These are phyloP conservation scores for Quercus mongolica DNA, from an alignment of 306 rosid genomes.

Conservation along the genomic window DNA sequence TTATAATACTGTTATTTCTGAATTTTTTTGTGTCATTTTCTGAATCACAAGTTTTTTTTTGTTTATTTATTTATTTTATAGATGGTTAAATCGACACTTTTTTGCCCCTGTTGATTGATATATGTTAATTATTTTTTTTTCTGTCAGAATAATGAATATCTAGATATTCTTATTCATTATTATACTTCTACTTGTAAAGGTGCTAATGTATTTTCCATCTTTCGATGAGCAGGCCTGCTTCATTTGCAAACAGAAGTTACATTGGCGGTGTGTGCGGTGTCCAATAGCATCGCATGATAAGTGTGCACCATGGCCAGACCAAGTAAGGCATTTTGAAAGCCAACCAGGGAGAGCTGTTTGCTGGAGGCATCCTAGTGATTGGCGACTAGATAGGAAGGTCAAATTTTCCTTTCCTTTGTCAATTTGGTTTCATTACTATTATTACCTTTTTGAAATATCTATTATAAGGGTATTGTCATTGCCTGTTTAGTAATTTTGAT, in stretches of 20 bases:
- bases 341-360: slow-evolving; percentile 65
- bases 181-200: too few relatives aligned
- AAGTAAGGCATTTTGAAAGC: slow-evolving; percentile 43
- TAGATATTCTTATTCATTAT: not conserved
- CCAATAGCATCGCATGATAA: slow-evolving; percentile 61
- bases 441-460: not conserved
- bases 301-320: slow-evolving; percentile 90
- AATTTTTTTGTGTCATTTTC: not conserved
- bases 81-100: not conserved
- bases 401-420: slow-evolving; percentile 65
- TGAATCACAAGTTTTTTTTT: not conserved
- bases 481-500: not conserved
- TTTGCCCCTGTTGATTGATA: not conserved
- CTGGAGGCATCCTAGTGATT: slow-evolving; percentile 85
- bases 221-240: slow-evolving; percentile 59
- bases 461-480: not conserved
- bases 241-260: slow-evolving; percentile 56
- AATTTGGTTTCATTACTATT: slow-evolving; percentile 7
- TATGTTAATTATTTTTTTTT: not conserved
- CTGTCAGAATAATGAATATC: not conserved
- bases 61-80: not conserved
- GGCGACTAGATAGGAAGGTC: slow-evolving; percentile 80
- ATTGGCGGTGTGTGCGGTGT: slow-evolving; percentile 71
- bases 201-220: not conserved
- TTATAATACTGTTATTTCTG: not conserved